phyloP scores from a whole-genome alignment of 1,284 basidiomycete species.

The Ustilago trichophora region DNA sequence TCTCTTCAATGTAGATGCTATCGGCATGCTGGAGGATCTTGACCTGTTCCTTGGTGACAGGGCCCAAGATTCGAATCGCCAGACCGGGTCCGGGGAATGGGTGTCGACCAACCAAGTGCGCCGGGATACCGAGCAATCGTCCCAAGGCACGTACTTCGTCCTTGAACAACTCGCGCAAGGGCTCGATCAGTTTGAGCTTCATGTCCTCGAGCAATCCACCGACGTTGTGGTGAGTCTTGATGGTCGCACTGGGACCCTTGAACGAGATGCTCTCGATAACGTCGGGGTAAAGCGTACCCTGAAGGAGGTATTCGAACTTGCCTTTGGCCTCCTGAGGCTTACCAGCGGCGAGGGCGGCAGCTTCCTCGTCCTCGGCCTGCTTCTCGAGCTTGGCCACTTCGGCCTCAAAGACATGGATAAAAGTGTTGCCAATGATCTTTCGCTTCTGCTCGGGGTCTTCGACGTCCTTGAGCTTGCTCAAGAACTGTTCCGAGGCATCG shows the following conservation, averaged over 20 bases:
- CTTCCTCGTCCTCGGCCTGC: slow-evolving; percentile 76
- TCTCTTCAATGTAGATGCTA: slow-evolving; percentile 97
- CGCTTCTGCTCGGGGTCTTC: slow-evolving; percentile 97
- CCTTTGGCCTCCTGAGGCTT: slow-evolving; percentile 69
- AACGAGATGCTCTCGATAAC: slow-evolving; percentile 99
- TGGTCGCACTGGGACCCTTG: slow-evolving; percentile 98
- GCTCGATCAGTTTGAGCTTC: slow-evolving; percentile 99
- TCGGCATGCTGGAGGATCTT: slow-evolving; percentile 94
- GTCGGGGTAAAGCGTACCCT: slow-evolving; percentile 99
- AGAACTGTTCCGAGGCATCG: slow-evolving; percentile 93
- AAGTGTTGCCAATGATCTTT: slow-evolving; percentile 99
- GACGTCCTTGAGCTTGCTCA: slow-evolving; percentile 85
- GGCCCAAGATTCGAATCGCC: slow-evolving; percentile 97
- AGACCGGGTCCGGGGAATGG: slow-evolving; percentile 99
- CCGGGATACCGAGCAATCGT: slow-evolving; percentile 87
- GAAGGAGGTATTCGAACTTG: slow-evolving; percentile 93
- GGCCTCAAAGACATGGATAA: slow-evolving; percentile 95
- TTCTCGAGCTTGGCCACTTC: slow-evolving; percentile 91
- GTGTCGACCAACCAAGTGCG: slow-evolving; percentile 91
- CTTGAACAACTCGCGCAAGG: slow-evolving; percentile 96
- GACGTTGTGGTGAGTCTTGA: slow-evolving; percentile 99
- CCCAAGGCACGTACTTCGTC: slow-evolving; percentile 97
- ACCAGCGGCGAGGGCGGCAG: slow-evolving; percentile 72
- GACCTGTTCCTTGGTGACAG: slow-evolving; percentile 91
- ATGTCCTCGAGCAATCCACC: slow-evolving; percentile 95